Evolutionary conservation across 2,329 filamentous ascomycete species (phyloP).

Genomic region (Epichloe sibirici): DNA sequence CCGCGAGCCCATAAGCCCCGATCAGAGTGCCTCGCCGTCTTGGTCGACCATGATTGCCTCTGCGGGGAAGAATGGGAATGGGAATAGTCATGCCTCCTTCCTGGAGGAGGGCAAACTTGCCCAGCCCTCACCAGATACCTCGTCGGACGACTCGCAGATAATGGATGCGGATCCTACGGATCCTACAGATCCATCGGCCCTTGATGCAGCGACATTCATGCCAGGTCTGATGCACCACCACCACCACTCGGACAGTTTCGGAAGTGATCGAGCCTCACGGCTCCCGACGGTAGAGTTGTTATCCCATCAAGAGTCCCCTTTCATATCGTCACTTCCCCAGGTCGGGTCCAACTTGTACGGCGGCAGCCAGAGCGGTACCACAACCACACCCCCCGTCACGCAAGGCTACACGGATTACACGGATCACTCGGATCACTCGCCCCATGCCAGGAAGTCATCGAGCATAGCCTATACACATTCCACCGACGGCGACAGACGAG

Average conservation of each 20-base stretch:
- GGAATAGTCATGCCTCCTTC: not conserved
- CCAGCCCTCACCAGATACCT: not conserved
- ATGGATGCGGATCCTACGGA: not conserved
- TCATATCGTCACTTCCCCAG: not conserved
- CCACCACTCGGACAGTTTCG: conserved; percentile 1
- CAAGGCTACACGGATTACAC: not conserved
- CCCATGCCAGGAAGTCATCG: not conserved
- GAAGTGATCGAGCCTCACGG: not conserved
- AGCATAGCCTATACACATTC: not conserved
- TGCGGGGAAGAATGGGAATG: not conserved
- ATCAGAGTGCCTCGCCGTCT: not conserved
- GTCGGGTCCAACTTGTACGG: not conserved
- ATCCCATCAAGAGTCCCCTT: not conserved
- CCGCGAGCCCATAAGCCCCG: not conserved
- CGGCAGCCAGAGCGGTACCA: not conserved
- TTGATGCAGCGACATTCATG: not conserved
- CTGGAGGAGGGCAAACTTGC: not conserved
- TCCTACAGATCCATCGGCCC: not conserved
- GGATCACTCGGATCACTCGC: not conserved
- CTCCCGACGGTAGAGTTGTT: not conserved
- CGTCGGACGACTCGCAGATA: not conserved
- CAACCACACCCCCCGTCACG: not conserved
- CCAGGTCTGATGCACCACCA: not conserved
- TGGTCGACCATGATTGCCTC: not conserved
- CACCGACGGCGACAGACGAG: conserved; percentile 2